A percentile compares a stretch with the other conserved stretches of the same genome.
These are phyloP conservation scores for Colletotrichum neosansevieriae DNA, from an alignment of 2,329 filamentous ascomycete genomes.

Conservation along the genomic window DNA sequence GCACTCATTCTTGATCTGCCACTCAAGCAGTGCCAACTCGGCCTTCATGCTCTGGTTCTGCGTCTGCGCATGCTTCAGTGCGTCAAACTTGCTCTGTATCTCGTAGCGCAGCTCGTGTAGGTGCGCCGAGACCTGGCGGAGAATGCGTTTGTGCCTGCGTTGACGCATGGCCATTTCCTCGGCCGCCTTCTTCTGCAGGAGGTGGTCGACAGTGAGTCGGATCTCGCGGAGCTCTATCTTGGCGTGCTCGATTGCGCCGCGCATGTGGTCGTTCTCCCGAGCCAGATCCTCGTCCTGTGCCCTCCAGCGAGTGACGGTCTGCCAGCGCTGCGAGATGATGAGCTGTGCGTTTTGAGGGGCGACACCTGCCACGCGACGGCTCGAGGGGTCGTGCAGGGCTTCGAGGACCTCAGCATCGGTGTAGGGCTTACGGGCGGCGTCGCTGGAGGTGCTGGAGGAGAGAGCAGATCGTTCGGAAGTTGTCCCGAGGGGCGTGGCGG, in stretches of 20 bases:
- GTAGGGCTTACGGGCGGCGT: conserved; percentile 11
- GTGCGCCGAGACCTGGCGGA: conserved; percentile 45
- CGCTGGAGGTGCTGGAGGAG: conserved; percentile 11
- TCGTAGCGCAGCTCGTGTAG: conserved; percentile 43
- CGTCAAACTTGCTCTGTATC: conserved; percentile 39
- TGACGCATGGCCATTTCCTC: conserved; percentile 38
- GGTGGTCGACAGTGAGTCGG: conserved; percentile 38
- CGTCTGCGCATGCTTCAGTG: conserved; percentile 30
- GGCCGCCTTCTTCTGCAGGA: conserved; percentile 36
- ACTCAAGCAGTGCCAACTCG: conserved; percentile 23
- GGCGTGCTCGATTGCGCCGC: conserved; percentile 17
- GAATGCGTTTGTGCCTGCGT: conserved; percentile 42
- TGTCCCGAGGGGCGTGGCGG: conserved; percentile 24
- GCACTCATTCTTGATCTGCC: conserved; percentile 32
- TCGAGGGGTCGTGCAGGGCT: conserved; percentile 42
- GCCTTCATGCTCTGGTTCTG: conserved; percentile 37
- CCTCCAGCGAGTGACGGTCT: conserved; percentile 35
- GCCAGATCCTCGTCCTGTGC: conserved; percentile 19
- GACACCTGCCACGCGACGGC: conserved; percentile 43
- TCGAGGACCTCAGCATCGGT: conserved; percentile 40
- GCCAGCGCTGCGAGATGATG: conserved; percentile 41
- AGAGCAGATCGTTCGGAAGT: conserved; percentile 10
- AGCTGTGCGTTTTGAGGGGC: conserved; percentile 35
- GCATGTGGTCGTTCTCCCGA: conserved; percentile 26
- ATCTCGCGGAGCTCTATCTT: conserved; percentile 35